Base-by-base conservation (phyloP, 208 protist genomes). In the Dictyostelium gargantuum region DNA sequence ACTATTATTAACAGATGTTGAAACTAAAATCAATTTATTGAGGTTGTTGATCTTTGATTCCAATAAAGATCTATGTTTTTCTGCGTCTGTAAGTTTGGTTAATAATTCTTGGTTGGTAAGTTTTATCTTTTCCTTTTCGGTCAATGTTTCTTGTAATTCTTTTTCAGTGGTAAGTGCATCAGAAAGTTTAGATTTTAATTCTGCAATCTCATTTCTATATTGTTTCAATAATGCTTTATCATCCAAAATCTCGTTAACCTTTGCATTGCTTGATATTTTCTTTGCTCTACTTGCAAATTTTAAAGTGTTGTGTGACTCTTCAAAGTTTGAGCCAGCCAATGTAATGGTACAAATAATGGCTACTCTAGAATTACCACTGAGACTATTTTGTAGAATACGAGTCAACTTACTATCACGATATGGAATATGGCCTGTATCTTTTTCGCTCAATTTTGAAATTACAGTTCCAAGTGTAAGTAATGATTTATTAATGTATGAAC, bases 401-500 rank as follows among this genome's bases (percentile, higher is more conserved):
- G 96, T 97, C 0, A 97, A 81, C 63, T 96, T 96, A 66, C 40
- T 80, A 35, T 97, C 92, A 76, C 89, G 48, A 85, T 98, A 98
- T 15, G 97, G 96, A 29, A 98, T 93, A 86, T 97, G 95, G 17
- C 84, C n/a, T 3, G 76, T 38, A 35, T 94, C 63, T 93, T 38
- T 66, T 35, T 96, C 94, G 5, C 92, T 91, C 0, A 98, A 61
- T 35, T 94, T 84, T 9, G 42, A 94, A 72, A 98, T 98, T 6
- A 98, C 97, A 42, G 91, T 84, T 3, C 96, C 96, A 11, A 98
- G 84, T 17, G 96, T 95, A 9, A 97, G 89, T 11, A 98, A 94
- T 44, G 76, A 93, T 81, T 97, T 92, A 82, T 98, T 98, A 82
- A 98, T 98, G 70, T 95, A 95, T 29, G 92, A 92, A 46, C 91